Evolutionary conservation across 2,329 filamentous ascomycete species (phyloP).

Genomic region (Diaporthe batatas): DNA sequence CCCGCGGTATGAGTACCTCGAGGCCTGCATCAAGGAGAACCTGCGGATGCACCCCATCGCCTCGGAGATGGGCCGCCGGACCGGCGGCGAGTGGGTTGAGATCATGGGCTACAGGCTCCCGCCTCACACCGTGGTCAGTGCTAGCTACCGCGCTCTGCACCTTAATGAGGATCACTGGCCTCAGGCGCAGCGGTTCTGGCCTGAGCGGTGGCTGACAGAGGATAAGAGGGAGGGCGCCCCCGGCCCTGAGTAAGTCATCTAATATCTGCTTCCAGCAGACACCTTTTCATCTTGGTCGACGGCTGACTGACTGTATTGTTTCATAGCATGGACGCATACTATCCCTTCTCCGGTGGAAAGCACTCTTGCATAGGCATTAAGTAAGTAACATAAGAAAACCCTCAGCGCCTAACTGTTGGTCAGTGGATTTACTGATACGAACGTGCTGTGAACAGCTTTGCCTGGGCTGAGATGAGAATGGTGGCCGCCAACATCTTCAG

Average conservation of each 20-base stretch:
- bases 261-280: too few relatives aligned
- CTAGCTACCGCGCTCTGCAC: constrained; percentile 82
- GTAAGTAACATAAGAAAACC: constrained; percentile 19
- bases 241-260: constrained; percentile 18
- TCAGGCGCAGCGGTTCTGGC: constrained; percentile 75
- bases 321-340: constrained; percentile 23
- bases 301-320: neutral
- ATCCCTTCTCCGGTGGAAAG: constrained; percentile 44
- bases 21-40: constrained; percentile 60
- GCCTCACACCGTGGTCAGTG: constrained; percentile 80
- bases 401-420: neutral
- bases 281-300: neutral
- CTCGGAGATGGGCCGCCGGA: constrained; percentile 74
- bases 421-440: neutral
- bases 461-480: constrained; percentile 47
- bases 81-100: constrained; percentile 72
- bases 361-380: constrained; percentile 48
- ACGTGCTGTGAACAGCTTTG: constrained; percentile 38
- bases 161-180: constrained; percentile 74
- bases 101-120: constrained; percentile 74
- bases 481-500: constrained; percentile 45
- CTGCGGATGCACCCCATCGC: constrained; percentile 67
- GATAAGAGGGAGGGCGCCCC: constrained; percentile 48
- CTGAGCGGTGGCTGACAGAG: constrained; percentile 75
- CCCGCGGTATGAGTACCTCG: constrained; percentile 79